These are phyloP conservation scores for Spencermartinsiella europaea DNA, from an alignment of 805 yeast species.

Conservation along the genomic window DNA sequence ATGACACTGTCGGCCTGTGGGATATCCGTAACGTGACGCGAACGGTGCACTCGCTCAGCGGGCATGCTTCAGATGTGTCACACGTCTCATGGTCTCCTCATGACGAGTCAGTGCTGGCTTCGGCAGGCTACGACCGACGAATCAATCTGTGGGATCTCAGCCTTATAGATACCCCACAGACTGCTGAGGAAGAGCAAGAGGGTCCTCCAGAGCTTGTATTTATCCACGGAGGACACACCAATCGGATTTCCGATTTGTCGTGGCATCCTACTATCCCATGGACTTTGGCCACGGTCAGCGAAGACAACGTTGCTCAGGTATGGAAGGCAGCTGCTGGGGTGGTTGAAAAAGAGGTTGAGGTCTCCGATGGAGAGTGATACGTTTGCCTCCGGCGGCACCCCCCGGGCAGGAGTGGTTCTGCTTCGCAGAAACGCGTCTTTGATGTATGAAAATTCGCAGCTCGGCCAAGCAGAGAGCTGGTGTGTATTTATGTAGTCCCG, in stretches of 20 bases:
- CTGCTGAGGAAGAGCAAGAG: constrained; percentile 44
- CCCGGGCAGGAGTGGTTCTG: not conserved
- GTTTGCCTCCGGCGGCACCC: not conserved
- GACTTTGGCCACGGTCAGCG: constrained; percentile 63
- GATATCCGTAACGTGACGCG: constrained; percentile 59
- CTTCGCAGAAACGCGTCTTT: too few species aligned
- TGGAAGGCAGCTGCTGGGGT: constrained; percentile 62
- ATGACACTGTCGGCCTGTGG: constrained; percentile 64
- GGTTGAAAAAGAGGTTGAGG: constrained; percentile 34
- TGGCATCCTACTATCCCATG: constrained; percentile 61
- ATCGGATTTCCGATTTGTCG: constrained; percentile 57
- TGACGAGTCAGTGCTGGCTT: constrained; percentile 50
- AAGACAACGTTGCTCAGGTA: constrained; percentile 69
- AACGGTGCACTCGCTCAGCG: constrained; percentile 61
- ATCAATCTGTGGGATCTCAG: constrained; percentile 71
- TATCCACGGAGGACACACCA: constrained; percentile 85
- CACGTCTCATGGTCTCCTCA: constrained; percentile 51
- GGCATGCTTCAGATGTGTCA: constrained; percentile 56
- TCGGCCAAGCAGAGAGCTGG: not conserved
- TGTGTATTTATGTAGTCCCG: constrained; percentile 1
- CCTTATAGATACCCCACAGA: constrained; percentile 47
- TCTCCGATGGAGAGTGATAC: not conserved
- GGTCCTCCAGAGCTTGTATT: constrained; percentile 75
- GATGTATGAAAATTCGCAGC: not conserved
- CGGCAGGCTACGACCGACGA: constrained; percentile 64